These are phyloP conservation scores for Chaetomium strumarium DNA, from an alignment of 2,329 filamentous ascomycete species.

Conservation along the genomic window DNA sequence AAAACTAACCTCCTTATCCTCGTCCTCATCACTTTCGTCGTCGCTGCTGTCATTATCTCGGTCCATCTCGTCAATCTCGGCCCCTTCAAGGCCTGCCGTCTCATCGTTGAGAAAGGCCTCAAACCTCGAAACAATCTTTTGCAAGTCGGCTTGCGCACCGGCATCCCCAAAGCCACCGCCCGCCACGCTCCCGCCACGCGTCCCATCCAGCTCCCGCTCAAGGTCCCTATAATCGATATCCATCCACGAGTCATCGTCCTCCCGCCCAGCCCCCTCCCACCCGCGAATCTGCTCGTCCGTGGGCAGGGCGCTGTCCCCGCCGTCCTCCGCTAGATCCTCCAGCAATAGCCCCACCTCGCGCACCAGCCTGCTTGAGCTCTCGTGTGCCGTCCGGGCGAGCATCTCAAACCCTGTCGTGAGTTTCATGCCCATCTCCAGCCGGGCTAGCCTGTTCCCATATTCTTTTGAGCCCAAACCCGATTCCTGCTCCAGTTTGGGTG, in stretches of 20 bases:
- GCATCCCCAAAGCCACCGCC: conserved; percentile 54
- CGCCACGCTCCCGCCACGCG: conserved; percentile 29
- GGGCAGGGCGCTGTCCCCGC: conserved; percentile 58
- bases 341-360: conserved; percentile 72
- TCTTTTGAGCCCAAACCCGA: background rate
- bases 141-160: conserved; percentile 66
- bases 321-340: conserved; percentile 67
- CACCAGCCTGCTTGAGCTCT: conserved; percentile 61
- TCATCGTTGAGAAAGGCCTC: conserved; percentile 88
- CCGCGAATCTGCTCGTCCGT: conserved; percentile 62
- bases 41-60: conserved; percentile 46
- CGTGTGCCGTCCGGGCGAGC: conserved; percentile 62
- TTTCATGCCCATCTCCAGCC: conserved; percentile 78
- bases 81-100: conserved; percentile 71
- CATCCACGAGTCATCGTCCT: conserved; percentile 86
- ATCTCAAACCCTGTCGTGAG: conserved; percentile 87
- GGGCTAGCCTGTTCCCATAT: conserved; percentile 28
- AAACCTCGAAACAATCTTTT: conserved; percentile 90
- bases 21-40: conserved; percentile 52
- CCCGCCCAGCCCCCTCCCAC: conserved; percentile 58
- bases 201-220: conserved; percentile 66
- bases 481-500: background rate
- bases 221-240: conserved; percentile 89
- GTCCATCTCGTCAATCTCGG: conserved; percentile 66
- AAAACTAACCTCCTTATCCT: conserved; percentile 72